Conservation (phyloP, 148 eudicot species). For the Vaccinium macrocarpon region DNA sequence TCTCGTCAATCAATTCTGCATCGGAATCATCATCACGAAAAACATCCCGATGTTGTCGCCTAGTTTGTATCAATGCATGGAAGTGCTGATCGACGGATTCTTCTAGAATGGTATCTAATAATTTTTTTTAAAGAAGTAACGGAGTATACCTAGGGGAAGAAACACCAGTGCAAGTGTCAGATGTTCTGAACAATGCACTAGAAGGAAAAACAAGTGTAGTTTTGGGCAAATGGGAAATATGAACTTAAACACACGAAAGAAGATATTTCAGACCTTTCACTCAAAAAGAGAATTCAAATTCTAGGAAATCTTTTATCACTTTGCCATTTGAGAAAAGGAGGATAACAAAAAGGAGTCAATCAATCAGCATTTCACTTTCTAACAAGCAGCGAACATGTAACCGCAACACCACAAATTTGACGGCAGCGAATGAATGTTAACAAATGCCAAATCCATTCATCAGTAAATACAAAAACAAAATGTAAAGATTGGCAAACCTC, state of each 20-base stretch:
- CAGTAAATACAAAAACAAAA: background rate
- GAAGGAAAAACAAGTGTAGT: background rate
- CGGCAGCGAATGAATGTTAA: background rate
- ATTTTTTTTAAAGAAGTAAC: conserved; percentile 84
- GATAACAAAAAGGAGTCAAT: background rate
- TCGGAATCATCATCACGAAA: conserved; percentile 58
- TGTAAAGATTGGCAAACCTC: background rate
- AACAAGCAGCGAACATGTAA: background rate
- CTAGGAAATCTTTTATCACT: background rate
- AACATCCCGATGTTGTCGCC: conserved; percentile 73
- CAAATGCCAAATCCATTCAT: background rate
- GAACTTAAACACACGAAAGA: background rate
- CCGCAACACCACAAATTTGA: background rate
- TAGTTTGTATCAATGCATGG: conserved; percentile 66
- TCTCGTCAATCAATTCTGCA: conserved; percentile 73
- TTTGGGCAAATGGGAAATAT: conserved; percentile 4
- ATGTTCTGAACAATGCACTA: background rate
- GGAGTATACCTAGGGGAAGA: conserved; percentile 77
- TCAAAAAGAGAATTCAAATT: background rate
- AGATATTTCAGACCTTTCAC: background rate
- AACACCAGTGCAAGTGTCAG: conserved; percentile 5
- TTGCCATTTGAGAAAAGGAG: background rate
- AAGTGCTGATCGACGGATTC: conserved; percentile 93
- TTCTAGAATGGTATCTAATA: conserved; percentile 86
- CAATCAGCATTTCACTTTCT: conserved; percentile 13